These are phyloP conservation scores for Tranzscheliella williamsii DNA, from an alignment of 1,284 basidiomycete species.

Conservation along the genomic window DNA sequence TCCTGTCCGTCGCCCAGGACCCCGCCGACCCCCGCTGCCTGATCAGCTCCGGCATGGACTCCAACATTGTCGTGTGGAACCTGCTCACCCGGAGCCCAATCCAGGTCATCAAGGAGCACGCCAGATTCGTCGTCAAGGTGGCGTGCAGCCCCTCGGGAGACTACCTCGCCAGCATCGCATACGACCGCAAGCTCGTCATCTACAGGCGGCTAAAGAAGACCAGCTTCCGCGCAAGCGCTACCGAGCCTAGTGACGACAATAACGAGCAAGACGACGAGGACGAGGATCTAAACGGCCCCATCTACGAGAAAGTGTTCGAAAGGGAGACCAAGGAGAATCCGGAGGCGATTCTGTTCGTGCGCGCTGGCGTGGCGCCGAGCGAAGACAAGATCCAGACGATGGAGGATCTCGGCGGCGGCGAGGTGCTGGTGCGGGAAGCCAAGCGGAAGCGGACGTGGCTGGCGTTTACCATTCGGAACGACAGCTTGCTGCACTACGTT, in stretches of 20 bases:
- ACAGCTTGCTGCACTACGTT: constrained; percentile 48
- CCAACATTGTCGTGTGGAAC: constrained; percentile 52
- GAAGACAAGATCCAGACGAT: not conserved
- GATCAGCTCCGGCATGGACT: constrained; percentile 53
- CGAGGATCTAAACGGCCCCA: constrained; percentile 13
- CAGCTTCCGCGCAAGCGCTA: not conserved
- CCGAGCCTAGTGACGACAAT: constrained; percentile 4
- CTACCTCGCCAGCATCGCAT: constrained; percentile 50
- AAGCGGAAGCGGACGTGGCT: constrained; percentile 37
- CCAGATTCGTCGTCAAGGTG: constrained; percentile 50
- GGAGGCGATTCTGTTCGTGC: constrained; percentile 51
- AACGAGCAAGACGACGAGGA: constrained; percentile 12
- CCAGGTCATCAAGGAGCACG: constrained; percentile 44
- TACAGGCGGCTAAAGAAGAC: constrained; percentile 26
- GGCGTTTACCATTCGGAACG: constrained; percentile 44
- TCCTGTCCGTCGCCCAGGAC: constrained; percentile 45
- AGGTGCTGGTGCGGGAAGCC: constrained; percentile 13
- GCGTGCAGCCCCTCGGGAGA: constrained; percentile 36
- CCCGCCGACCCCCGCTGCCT: constrained; percentile 34
- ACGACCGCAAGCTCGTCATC: constrained; percentile 49
- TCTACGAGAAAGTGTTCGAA: constrained; percentile 36
- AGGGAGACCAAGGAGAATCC: constrained; percentile 46
- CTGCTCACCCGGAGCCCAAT: constrained; percentile 21
- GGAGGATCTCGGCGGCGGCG: constrained; percentile 1
- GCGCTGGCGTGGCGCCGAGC: constrained; percentile 13